A percentile compares a stretch with the other conserved stretches of the same genome.
phyloP scores from a whole-genome alignment of 768 basidiomycete species.

The Auriscalpium orientale region DNA sequence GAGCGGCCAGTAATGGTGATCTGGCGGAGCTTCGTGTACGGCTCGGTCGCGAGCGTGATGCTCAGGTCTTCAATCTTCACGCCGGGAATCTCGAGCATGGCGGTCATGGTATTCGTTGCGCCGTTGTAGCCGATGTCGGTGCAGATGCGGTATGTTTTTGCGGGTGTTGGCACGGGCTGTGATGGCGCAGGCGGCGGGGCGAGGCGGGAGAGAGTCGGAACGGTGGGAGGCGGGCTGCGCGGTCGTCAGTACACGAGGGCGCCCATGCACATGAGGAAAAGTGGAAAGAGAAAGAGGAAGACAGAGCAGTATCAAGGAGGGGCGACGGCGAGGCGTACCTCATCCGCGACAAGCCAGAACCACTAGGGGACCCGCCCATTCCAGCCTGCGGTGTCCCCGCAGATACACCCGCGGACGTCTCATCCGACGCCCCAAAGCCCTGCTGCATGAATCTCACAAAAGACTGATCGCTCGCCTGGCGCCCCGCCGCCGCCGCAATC shows the following conservation, averaged over 20 bases:
- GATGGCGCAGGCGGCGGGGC: not conserved
- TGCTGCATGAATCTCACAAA: constrained; percentile 3
- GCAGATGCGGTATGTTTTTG: constrained; percentile 37
- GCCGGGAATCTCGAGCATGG: constrained; percentile 65
- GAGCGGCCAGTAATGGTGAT: constrained; percentile 46
- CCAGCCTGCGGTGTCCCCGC: not conserved
- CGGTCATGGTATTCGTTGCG: constrained; percentile 42
- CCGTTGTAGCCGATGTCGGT: constrained; percentile 54
- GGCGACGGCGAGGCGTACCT: constrained; percentile 10
- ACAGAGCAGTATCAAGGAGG: not conserved
- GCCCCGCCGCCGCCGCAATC: not conserved
- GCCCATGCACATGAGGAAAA: not conserved
- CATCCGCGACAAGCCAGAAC: constrained; percentile 11
- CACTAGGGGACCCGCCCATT: not conserved
- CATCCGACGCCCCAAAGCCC: not conserved
- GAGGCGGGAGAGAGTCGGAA: constrained; percentile 1
- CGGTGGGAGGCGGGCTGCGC: constrained; percentile 7
- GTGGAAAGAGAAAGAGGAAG: not conserved
- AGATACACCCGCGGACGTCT: not conserved
- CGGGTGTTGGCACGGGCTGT: not conserved
- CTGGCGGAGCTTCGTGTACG: constrained; percentile 55
- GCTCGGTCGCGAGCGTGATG: constrained; percentile 52
- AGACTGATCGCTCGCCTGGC: constrained; percentile 11
- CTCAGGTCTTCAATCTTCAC: constrained; percentile 49
- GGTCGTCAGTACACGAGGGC: constrained; percentile 3